phyloP scores from a whole-genome alignment of 768 basidiomycete species.

The Multifurca ochricompacta region DNA sequence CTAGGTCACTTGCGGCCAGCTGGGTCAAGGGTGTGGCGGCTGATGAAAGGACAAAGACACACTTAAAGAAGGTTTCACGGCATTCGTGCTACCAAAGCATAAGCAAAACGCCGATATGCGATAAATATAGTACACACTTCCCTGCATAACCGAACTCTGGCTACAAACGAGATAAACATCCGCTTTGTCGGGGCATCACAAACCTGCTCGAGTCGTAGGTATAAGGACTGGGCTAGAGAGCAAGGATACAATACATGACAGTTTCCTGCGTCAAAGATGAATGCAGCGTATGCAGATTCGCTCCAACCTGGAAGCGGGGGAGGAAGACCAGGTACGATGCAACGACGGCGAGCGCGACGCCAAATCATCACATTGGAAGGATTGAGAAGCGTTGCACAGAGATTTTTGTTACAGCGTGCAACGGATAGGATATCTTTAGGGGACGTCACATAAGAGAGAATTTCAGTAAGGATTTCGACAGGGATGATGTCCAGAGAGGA shows the following conservation, averaged over 20 bases:
- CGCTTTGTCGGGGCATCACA: constrained; percentile 33
- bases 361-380: constrained; percentile 47
- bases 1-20: neutral
- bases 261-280: constrained; percentile 48
- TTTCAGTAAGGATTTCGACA: constrained; percentile 56
- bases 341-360: constrained; percentile 41
- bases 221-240: neutral
- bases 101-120: neutral
- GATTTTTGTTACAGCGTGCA: constrained; percentile 47
- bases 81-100: constrained; percentile 5
- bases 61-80: neutral
- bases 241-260: constrained; percentile 41
- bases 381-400: constrained; percentile 44
- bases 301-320: constrained; percentile 37
- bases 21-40: neutral
- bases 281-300: constrained; percentile 56
- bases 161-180: constrained; percentile 15
- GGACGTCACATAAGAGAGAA: constrained; percentile 45
- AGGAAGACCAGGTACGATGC: constrained; percentile 32
- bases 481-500: constrained; percentile 33
- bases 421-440: constrained; percentile 52
- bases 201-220: neutral
- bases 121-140: constrained; percentile 1
- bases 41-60: neutral
- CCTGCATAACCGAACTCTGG: constrained; percentile 8